Evolutionary conservation across 306 rosid genomes (phyloP), one percentile per base, ranked within the genome.

Genomic region (Cucumis sativus): DNA sequence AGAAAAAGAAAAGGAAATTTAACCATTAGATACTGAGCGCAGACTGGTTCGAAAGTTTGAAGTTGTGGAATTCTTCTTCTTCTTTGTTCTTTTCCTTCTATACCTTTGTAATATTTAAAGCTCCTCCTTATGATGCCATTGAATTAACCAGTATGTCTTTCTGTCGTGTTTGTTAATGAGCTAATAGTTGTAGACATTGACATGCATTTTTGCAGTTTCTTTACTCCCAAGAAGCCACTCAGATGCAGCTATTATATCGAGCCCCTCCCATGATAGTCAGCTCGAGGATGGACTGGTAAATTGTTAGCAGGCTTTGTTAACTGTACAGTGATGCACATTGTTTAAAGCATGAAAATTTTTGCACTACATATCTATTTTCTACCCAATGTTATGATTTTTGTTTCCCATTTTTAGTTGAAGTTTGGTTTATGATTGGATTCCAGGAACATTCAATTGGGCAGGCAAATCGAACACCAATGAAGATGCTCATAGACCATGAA

Each of bases 401-500:
- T 25, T 40, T 63, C 81, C 39, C 85, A 10, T 75, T 75, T 75
- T 82, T 0, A 55, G 74, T 70, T 77, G 37, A 35, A 71, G 72
- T 79, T 80, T 80, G 88, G 96, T 80, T 84, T 80, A 89, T 88
- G 49, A 86, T 88, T 0, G 89, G 83, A 66, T 85, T 79, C 76
- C 88, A 90, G 84, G 85, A 84, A 58, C 67, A 84, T 77, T 84
- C 93, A 58, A 85, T 86, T 80, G 93, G 79, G 70, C 85, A 85
- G 79, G 75, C 80, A 62, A 84, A 84, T 70, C 92, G 88, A 84
- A 84, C 80, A 17, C 88, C 88, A 28, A 91, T 91, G 84, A 92
- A 92, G 83, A 85, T 91, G 89, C 91, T 86, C 81, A 83, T 91
- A 86, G 90, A 86, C 83, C 91, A 78, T 83, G 96, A 96, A 82